Percentiles rank a stretch among this genome's conserved stretches.
Conservation (phyloP, 331 rosid species). For the Malus hybrid region DNA sequence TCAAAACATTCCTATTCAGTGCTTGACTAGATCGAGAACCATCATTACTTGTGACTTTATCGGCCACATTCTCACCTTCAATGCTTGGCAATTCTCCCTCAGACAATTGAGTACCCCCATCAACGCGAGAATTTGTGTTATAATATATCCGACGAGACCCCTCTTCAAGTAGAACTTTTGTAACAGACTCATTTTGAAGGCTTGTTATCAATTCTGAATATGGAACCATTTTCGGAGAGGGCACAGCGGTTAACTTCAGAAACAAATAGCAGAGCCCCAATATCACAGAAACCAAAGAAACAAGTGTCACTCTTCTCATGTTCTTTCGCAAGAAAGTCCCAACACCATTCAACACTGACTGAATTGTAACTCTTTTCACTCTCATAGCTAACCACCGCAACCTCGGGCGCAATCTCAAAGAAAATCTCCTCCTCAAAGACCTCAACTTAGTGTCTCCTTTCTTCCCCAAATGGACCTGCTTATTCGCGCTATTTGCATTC, state of each 20-base stretch:
- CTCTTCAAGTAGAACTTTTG: slow-evolving; percentile 73
- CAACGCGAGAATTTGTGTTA: slow-evolving; percentile 24
- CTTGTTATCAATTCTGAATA: slow-evolving; percentile 68
- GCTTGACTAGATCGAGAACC: slow-evolving; percentile 26
- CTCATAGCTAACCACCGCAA: slow-evolving; percentile 50
- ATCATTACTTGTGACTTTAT: slow-evolving; percentile 28
- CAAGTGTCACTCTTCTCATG: slow-evolving; percentile 42
- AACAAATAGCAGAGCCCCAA: slow-evolving; percentile 61
- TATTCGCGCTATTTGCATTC: slow-evolving; percentile 39
- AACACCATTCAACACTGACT: slow-evolving; percentile 44
- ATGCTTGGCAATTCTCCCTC: slow-evolving; percentile 30
- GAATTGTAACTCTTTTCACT: slow-evolving; percentile 46
- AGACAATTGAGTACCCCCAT: slow-evolving; percentile 22
- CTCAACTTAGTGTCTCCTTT: slow-evolving; percentile 19
- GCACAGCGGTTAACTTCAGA: slow-evolving; percentile 56
- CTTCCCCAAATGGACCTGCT: slow-evolving; percentile 33
- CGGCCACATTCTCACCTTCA: slow-evolving; percentile 19
- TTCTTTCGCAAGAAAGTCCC: slow-evolving; percentile 53
- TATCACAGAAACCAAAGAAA: slow-evolving; percentile 44
- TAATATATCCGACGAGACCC: slow-evolving; percentile 80
- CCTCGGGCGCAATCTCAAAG: slow-evolving; percentile 76
- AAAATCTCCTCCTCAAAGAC: slow-evolving; percentile 43
- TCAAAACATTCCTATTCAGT: slow-evolving; percentile 15
- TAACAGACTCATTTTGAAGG: slow-evolving; percentile 56
- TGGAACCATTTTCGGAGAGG: slow-evolving; percentile 63